phyloP scores from a whole-genome alignment of 2,329 filamentous ascomycete species.

The Xylariales sp. region DNA sequence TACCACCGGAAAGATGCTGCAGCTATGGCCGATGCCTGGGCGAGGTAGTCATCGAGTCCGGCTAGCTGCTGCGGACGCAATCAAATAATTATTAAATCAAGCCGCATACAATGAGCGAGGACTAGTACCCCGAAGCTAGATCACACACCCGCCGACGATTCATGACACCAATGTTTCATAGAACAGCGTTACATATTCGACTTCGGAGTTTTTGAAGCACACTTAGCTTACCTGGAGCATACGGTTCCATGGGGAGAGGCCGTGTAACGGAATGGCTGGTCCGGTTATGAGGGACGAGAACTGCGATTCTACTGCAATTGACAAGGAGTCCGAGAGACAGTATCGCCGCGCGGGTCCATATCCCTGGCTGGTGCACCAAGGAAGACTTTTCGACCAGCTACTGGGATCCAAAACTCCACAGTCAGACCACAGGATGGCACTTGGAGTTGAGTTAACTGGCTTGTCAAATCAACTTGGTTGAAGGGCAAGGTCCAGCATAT shows the following conservation, averaged over 20 bases:
- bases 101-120: not conserved
- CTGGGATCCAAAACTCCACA: too few relatives aligned
- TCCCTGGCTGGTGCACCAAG: not conserved
- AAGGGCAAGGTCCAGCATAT: too few relatives aligned
- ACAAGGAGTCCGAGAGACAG: too few relatives aligned
- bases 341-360: not conserved
- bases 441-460: not conserved
- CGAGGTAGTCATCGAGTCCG: slow-evolving; percentile 7
- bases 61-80: slow-evolving; percentile 1
- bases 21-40: slow-evolving; percentile 9
- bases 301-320: not conserved
- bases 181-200: not conserved
- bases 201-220: not conserved
- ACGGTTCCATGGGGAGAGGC: not conserved
- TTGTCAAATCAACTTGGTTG: too few relatives aligned
- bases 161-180: not conserved
- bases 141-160: not conserved
- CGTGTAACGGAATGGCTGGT: not conserved
- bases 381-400: too few relatives aligned
- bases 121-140: not conserved
- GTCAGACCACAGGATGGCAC: not conserved
- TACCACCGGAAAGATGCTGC: slow-evolving; percentile 8
- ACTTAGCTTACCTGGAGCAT: not conserved
- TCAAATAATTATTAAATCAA: not conserved
- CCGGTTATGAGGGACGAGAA: not conserved